These are phyloP conservation scores for Leccinum fallax DNA, from an alignment of 1,284 basidiomycete genomes.

Conservation along the genomic window DNA sequence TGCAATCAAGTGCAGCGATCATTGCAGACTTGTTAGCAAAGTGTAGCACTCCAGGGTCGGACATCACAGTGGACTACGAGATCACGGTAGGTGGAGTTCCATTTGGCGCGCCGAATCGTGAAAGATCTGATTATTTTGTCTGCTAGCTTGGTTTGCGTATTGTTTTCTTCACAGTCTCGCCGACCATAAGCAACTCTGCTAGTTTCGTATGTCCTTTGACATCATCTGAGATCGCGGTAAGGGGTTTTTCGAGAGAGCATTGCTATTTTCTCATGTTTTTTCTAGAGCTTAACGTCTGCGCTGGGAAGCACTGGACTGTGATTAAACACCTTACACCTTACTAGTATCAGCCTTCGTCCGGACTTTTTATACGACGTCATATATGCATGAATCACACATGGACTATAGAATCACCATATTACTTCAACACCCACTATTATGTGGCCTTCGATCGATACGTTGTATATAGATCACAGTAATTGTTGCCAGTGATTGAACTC, in stretches of 20 bases:
- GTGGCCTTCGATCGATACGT: neutral
- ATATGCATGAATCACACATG: constrained; percentile 15
- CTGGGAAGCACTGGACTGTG: constrained; percentile 11
- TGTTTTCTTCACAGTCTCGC: constrained; percentile 67
- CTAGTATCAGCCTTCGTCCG: constrained; percentile 3
- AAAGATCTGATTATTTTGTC: constrained; percentile 13
- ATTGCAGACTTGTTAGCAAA: constrained; percentile 66
- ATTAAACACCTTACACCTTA: neutral
- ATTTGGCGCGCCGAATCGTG: neutral
- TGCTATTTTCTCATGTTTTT: constrained; percentile 10
- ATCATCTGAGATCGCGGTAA: constrained; percentile 31
- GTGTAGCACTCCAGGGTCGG: constrained; percentile 59
- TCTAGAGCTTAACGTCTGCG: constrained; percentile 19
- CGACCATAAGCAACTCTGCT: constrained; percentile 66
- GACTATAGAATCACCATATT: constrained; percentile 14
- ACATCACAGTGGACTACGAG: constrained; percentile 72
- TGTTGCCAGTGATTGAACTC: neutral
- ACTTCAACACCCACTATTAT: neutral
- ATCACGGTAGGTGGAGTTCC: constrained; percentile 50
- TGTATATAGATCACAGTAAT: neutral
- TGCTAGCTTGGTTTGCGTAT: constrained; percentile 62
- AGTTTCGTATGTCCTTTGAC: constrained; percentile 70
- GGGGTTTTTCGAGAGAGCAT: neutral
- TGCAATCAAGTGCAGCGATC: constrained; percentile 62
- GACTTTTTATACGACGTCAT: constrained; percentile 10